phyloP scores from a whole-genome alignment of 768 basidiomycete genomes.

The Lentinula guzmanii region DNA sequence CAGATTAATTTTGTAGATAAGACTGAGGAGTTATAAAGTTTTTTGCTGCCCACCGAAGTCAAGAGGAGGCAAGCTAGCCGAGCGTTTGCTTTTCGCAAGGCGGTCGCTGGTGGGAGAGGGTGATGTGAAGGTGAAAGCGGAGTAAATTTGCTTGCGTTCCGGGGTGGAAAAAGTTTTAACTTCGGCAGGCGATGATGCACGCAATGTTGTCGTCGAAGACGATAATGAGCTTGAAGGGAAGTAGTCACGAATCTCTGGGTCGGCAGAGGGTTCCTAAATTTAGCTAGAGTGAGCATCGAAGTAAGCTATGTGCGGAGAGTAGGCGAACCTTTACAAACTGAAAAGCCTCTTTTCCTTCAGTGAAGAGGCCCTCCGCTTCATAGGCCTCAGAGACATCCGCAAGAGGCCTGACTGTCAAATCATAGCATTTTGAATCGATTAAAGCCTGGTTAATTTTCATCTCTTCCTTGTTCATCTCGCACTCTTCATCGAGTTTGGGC shows the following conservation, averaged over 20 bases:
- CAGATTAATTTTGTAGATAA: not conserved
- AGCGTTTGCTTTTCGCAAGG: slow-evolving; percentile 18
- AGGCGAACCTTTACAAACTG: slow-evolving; percentile 43
- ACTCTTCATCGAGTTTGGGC: slow-evolving; percentile 56
- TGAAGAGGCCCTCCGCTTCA: slow-evolving; percentile 23
- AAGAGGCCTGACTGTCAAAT: slow-evolving; percentile 70
- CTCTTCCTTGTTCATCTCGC: slow-evolving; percentile 20
- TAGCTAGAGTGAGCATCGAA: slow-evolving; percentile 8
- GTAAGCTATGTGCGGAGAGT: slow-evolving; percentile 1
- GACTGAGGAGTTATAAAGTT: not conserved
- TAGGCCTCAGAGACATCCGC: slow-evolving; percentile 75
- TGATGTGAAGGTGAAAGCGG: slow-evolving; percentile 74
- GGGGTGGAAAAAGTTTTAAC: slow-evolving; percentile 59
- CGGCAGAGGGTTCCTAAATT: slow-evolving; percentile 44
- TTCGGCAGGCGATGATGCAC: slow-evolving; percentile 20
- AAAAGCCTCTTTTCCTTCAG: slow-evolving; percentile 29
- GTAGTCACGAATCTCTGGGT: slow-evolving; percentile 55
- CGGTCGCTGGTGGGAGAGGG: slow-evolving; percentile 60
- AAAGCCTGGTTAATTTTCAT: slow-evolving; percentile 39
- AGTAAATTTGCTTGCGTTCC: slow-evolving; percentile 65
- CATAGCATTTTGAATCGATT: slow-evolving; percentile 74
- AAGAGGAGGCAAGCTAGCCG: slow-evolving; percentile 1
- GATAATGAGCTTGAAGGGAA: slow-evolving; percentile 26
- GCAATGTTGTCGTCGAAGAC: slow-evolving; percentile 23
- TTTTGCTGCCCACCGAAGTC: not conserved